These are phyloP conservation scores for Tylopilus subfusipes DNA, from an alignment of 768 basidiomycete genomes.

Conservation along the genomic window DNA sequence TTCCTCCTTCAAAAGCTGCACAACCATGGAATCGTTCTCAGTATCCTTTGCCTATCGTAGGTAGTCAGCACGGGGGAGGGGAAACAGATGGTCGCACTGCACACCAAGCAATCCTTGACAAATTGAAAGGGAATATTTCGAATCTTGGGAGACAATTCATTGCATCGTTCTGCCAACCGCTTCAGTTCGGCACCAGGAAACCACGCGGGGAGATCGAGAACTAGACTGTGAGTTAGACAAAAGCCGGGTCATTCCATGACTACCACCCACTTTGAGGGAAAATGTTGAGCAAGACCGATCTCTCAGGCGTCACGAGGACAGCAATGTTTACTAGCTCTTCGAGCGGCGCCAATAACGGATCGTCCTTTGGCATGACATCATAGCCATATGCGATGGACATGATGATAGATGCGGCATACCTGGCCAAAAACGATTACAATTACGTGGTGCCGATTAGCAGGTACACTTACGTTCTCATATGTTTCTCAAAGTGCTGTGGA, in stretches of 20 bases:
- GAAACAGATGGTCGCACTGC: background rate
- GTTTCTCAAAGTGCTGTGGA: slow-evolving; percentile 15
- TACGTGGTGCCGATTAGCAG: background rate
- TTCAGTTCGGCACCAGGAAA: slow-evolving; percentile 13
- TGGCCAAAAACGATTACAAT: background rate
- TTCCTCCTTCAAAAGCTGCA: slow-evolving; percentile 13
- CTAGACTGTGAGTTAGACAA: slow-evolving; percentile 7
- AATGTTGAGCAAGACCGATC: slow-evolving; percentile 12
- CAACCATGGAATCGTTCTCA: slow-evolving; percentile 23
- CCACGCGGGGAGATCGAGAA: slow-evolving; percentile 19
- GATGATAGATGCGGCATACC: slow-evolving; percentile 18
- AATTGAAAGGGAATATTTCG: slow-evolving; percentile 22
- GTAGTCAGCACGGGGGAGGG: background rate
- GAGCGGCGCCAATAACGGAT: slow-evolving; percentile 16
- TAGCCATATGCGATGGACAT: slow-evolving; percentile 23
- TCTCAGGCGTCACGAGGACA: slow-evolving; percentile 19
- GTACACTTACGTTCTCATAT: slow-evolving; percentile 21
- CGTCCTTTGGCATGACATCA: slow-evolving; percentile 15
- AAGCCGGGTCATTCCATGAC: background rate
- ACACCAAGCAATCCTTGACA: slow-evolving; percentile 21
- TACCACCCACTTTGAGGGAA: slow-evolving; percentile 21
- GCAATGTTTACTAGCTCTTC: slow-evolving; percentile 8
- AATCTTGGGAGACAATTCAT: slow-evolving; percentile 10
- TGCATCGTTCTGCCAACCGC: slow-evolving; percentile 7
- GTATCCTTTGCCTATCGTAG: slow-evolving; percentile 16